Percentiles rank a stretch among this genome's conserved stretches.
These are phyloP conservation scores for Clarireedia sp. DNA, from an alignment of 2,329 filamentous ascomycete species.

Conservation along the genomic window DNA sequence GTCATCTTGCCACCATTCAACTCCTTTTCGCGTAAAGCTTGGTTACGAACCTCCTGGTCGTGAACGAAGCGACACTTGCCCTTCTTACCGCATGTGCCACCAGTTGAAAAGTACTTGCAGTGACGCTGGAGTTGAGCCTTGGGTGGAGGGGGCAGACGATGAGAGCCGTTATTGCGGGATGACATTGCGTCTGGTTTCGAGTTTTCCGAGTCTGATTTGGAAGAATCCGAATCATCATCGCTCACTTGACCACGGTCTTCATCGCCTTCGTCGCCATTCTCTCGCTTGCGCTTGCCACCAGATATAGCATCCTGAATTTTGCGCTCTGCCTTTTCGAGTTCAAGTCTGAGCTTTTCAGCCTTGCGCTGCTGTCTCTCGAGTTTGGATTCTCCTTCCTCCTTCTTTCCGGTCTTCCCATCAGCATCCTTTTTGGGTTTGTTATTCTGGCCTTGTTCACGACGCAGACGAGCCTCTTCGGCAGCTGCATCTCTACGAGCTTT, in stretches of 20 bases:
- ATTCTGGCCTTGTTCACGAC: constrained; percentile 24
- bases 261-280: constrained; percentile 59
- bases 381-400: constrained; percentile 44
- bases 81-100: constrained; percentile 63
- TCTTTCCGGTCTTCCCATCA: constrained; percentile 31
- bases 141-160: constrained; percentile 36
- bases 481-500: constrained; percentile 59
- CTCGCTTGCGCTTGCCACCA: constrained; percentile 60
- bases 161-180: constrained; percentile 32
- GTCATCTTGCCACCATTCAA: constrained; percentile 59
- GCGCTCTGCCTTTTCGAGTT: constrained; percentile 61
- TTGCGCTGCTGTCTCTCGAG: constrained; percentile 46
- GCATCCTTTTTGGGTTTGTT: constrained; percentile 25
- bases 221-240: constrained; percentile 25
- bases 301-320: constrained; percentile 34
- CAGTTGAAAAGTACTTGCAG: constrained; percentile 65
- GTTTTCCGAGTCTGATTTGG: constrained; percentile 44
- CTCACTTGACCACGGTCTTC: constrained; percentile 40
- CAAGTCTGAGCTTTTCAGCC: constrained; percentile 54
- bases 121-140: constrained; percentile 56
- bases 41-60: constrained; percentile 54
- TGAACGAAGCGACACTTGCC: constrained; percentile 69
- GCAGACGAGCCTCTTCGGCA: constrained; percentile 39
- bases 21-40: constrained; percentile 55
- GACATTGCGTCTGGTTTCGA: constrained; percentile 52